Conservation (phyloP, 768 basidiomycete species). For the Kwoniella shandongensis region DNA sequence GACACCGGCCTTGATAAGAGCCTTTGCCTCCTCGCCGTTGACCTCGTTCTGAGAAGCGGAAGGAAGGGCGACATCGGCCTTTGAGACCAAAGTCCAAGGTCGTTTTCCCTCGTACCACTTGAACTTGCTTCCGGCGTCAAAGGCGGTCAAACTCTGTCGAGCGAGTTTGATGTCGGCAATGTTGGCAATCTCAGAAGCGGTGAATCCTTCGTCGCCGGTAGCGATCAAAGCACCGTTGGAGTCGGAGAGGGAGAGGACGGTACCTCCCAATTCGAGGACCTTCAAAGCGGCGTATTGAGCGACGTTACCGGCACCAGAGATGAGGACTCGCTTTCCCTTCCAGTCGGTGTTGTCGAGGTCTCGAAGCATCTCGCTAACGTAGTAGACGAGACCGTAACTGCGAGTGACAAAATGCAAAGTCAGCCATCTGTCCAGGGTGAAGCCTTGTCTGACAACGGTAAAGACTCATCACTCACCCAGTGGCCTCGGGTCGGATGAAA, state of each 20-base stretch:
- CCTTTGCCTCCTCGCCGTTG: constrained; percentile 65
- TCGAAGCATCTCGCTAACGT: constrained; percentile 66
- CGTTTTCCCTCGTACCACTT: constrained; percentile 58
- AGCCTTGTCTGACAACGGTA: neutral
- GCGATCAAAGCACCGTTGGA: constrained; percentile 68
- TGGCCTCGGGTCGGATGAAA: constrained; percentile 68
- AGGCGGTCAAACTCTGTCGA: constrained; percentile 48
- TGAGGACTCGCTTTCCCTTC: constrained; percentile 56
- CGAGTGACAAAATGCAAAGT: constrained; percentile 56
- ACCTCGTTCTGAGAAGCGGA: constrained; percentile 60
- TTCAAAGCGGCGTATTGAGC: constrained; percentile 73
- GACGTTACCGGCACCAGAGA: constrained; percentile 69
- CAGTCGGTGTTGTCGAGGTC: constrained; percentile 63
- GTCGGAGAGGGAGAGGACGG: constrained; percentile 71
- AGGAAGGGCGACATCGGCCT: constrained; percentile 69
- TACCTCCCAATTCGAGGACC: constrained; percentile 72
- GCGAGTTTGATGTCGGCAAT: constrained; percentile 54
- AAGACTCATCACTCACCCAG: constrained; percentile 32
- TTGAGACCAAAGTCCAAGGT: constrained; percentile 67
- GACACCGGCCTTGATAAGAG: constrained; percentile 67
- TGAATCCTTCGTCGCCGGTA: constrained; percentile 61
- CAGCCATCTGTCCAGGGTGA: constrained; percentile 54
- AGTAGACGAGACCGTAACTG: constrained; percentile 75
- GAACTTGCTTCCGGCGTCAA: constrained; percentile 56
- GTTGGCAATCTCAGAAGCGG: constrained; percentile 59